Conservation (phyloP, 1,284 basidiomycete genomes). For the Marasmius tenuissimus region DNA sequence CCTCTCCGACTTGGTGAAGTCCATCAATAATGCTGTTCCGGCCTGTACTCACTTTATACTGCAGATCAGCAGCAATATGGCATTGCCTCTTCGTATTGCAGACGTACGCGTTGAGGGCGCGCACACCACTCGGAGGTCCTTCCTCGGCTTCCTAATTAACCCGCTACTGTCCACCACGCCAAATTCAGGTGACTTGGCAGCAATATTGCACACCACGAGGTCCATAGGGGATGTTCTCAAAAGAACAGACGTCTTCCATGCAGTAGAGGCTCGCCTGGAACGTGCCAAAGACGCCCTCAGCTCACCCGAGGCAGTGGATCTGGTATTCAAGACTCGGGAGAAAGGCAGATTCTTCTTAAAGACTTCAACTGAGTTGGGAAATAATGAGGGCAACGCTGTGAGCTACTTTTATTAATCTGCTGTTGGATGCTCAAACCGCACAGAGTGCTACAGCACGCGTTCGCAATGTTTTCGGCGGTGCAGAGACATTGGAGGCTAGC, state of each 20-base stretch:
- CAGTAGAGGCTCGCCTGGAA: conserved; percentile 75
- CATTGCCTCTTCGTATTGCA: conserved; percentile 46
- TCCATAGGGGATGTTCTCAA: conserved; percentile 64
- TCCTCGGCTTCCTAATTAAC: conserved; percentile 76
- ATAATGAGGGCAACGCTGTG: conserved; percentile 89
- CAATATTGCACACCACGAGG: conserved; percentile 69
- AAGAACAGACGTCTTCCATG: conserved; percentile 74
- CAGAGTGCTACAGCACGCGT: conserved; percentile 79
- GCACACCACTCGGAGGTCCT: conserved; percentile 70
- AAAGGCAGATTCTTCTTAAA: conserved; percentile 80
- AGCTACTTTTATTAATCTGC: conserved; percentile 29
- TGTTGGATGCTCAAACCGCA: conserved; percentile 4
- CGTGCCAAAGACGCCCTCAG: conserved; percentile 59
- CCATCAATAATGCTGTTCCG: conserved; percentile 1
- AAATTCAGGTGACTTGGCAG: conserved; percentile 44
- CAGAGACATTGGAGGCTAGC: conserved; percentile 85
- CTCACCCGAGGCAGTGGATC: conserved; percentile 74
- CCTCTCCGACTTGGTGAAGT: conserved; percentile 69
- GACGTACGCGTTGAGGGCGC: conserved; percentile 80
- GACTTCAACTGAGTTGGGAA: conserved; percentile 91
- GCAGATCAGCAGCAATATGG: conserved; percentile 69
- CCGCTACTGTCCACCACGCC: conserved; percentile 45
- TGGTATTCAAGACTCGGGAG: conserved; percentile 81
- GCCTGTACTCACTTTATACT: background rate
- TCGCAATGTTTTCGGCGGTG: conserved; percentile 90